Evolutionary conservation across 495 filamentous ascomycete species (phyloP).

Genomic region (Annulohypoxylon bovei): DNA sequence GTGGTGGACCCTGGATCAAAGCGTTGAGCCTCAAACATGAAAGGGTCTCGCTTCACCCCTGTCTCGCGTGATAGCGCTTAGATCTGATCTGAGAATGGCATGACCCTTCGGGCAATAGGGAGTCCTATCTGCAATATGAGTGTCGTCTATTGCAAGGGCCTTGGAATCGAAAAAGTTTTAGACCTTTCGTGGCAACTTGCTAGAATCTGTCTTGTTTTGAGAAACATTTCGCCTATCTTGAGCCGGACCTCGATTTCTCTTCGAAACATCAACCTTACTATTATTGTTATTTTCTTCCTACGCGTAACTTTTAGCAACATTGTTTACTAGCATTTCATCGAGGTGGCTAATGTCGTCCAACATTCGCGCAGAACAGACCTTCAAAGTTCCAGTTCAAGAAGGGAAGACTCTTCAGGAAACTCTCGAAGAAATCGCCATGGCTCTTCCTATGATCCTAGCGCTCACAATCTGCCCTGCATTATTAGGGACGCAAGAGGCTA

Average conservation of each 20-base stretch:
- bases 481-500: conserved; percentile 57
- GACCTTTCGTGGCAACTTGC: conserved; percentile 17
- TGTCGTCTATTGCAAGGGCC: conserved; percentile 12
- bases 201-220: neutral
- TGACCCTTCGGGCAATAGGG: conserved; percentile 37
- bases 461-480: conserved; percentile 52
- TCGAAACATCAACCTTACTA: conserved; percentile 5
- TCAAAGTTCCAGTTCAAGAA: conserved; percentile 21
- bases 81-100: conserved; percentile 48
- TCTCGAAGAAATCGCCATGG: conserved; percentile 38
- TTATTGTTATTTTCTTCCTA: neutral
- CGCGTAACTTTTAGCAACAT: neutral
- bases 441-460: conserved; percentile 48
- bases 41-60: conserved; percentile 41
- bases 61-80: conserved; percentile 29
- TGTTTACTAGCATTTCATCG: neutral
- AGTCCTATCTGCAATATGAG: conserved; percentile 13
- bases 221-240: conserved; percentile 23
- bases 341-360: conserved; percentile 40
- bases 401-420: conserved; percentile 39
- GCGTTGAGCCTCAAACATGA: conserved; percentile 46
- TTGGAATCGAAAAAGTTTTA: conserved; percentile 21
- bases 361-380: conserved; percentile 36
- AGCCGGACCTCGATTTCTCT: conserved; percentile 4
- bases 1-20: conserved; percentile 41